phyloP scores from a whole-genome alignment of 352 stramenopile genomes.

The Globisporangium uncinulatum region DNA sequence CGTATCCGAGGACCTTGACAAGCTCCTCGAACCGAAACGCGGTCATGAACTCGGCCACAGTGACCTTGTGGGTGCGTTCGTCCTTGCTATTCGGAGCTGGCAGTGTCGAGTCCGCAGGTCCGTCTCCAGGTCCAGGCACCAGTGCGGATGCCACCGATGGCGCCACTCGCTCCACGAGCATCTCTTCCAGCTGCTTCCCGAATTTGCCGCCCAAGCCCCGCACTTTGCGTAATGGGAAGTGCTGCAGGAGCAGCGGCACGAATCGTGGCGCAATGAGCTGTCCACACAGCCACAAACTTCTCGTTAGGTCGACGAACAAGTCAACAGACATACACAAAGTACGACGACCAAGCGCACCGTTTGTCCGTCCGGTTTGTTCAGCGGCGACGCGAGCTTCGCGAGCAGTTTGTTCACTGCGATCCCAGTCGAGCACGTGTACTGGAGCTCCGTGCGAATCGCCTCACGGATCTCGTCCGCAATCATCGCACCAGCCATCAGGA shows the following conservation, averaged over 20 bases:
- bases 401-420: conserved; percentile 76
- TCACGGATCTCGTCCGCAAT: conserved; percentile 73
- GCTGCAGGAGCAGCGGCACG: conserved; percentile 55
- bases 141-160: background rate
- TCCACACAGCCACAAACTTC: no score
- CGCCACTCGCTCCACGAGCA: conserved; percentile 41
- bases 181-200: conserved; percentile 53
- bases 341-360: conserved; percentile 22
- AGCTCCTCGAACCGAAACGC: conserved; percentile 47
- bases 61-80: conserved; percentile 20
- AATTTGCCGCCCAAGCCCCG: conserved; percentile 75
- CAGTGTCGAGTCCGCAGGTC: no score
- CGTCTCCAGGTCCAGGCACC: no score
- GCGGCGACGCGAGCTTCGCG: conserved; percentile 67
- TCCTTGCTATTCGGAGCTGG: conserved; percentile 13
- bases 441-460: conserved; percentile 47
- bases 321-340: no score
- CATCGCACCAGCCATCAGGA: conserved; percentile 56
- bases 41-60: conserved; percentile 47
- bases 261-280: conserved; percentile 63
- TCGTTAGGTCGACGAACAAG: no score
- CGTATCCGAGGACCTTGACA: conserved; percentile 42
- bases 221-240: conserved; percentile 66
- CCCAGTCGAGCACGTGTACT: conserved; percentile 79
- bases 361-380: conserved; percentile 82